Evolutionary conservation across 768 basidiomycete species (phyloP), one percentile per base, ranked within the genome.

Genomic region (Mycena filopes): DNA sequence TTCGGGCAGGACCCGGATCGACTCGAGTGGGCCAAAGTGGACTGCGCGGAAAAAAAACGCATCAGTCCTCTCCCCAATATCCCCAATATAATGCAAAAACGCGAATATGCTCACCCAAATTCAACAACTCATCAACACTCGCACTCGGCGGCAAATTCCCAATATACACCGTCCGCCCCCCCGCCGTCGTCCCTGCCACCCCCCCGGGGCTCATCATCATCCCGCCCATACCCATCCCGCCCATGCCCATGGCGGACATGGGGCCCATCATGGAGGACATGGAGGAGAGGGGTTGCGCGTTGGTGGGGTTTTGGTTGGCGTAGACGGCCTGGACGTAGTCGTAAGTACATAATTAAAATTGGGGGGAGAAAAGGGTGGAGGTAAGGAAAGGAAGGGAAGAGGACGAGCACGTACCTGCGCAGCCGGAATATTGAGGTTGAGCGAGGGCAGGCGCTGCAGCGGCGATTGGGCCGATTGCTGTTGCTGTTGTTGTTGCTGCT

Each of bases 41-140:
- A 36, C 36, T 36, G 31, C 12, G 31, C 12, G 31, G 31, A 6
- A 33, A 12, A 33, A 33, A 33, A 33, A 12, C 33, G 33, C 33
- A 33, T 7, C 33, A 12, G 7, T 6, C 33, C 7, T 33, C 33
- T 33, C 33, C 33, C 33, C 33, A 12, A 7, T 12, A 6, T 7
- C 33, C 33, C 33, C 12, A 6, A 33, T 33, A 6, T 33, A n/a
- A 73, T 97, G 95, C 63, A 99, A n/a, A n/a, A n/a, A n/a, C n/a
- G n/a, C n/a, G 15, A 36, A 11, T 2, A 3, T 10, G 15, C 36
- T 36, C 9, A 36, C 36, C 97, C 69, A 98, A 90, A 76, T 96
- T 98, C 73, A 99, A 90, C 16, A 99, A 89, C 76, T 99, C 97
- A 77, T 99, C 98, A 57, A 99, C 96, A 20, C 95, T 96, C 0